Evolutionary conservation across 345 rosid species (phyloP).

Genomic region (Eucalyptus globulus): DNA sequence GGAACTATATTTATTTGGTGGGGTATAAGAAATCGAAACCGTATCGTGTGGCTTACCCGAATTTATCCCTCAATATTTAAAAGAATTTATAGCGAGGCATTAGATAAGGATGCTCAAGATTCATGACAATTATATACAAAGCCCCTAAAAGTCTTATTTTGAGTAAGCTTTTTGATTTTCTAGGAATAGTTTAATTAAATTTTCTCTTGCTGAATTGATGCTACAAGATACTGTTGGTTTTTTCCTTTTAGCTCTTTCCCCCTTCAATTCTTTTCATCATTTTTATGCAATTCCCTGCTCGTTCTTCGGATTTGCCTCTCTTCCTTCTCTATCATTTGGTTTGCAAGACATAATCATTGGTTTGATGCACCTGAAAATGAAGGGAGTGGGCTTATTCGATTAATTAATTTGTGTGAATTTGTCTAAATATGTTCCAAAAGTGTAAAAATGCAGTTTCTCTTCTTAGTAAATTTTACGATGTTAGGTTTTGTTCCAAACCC

Average conservation of each 20-base stretch:
- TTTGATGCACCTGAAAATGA: background rate
- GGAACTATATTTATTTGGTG: background rate
- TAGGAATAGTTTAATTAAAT: background rate
- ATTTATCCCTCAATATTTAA: no score
- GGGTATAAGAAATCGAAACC: background rate
- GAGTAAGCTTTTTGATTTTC: background rate
- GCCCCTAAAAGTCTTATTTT: background rate
- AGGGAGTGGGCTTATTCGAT: background rate
- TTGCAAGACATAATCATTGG: background rate
- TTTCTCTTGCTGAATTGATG: background rate
- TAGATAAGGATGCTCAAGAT: background rate
- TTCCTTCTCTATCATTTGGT: background rate
- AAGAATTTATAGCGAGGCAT: background rate
- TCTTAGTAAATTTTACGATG: background rate
- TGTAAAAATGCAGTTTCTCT: background rate
- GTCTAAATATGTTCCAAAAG: background rate
- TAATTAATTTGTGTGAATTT: background rate
- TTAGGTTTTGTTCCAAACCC: background rate
- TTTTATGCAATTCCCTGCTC: background rate
- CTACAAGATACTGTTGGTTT: background rate
- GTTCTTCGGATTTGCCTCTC: background rate
- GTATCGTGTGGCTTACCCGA: background rate
- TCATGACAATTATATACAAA: background rate
- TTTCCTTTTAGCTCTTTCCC: background rate
- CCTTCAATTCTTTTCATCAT: background rate